Percentiles rank a stretch among this genome's conserved stretches.
Conservation (phyloP, 129 eudicot genomes). For the Mikania micrantha region DNA sequence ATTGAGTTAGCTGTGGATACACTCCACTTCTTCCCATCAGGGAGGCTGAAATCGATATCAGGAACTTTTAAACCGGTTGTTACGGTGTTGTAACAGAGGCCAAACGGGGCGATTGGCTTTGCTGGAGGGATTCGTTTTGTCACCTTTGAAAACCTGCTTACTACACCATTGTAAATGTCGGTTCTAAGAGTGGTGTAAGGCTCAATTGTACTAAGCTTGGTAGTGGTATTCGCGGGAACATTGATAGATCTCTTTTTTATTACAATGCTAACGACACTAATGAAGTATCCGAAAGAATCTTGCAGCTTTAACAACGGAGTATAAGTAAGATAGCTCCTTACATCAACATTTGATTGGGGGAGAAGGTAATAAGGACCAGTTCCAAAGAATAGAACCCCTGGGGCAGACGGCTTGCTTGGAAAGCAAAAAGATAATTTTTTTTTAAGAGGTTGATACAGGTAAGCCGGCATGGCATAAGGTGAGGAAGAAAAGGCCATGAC, state of each 20-base stretch:
- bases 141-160: constrained; percentile 4
- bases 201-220: constrained; percentile 27
- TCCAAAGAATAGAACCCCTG: too few species aligned
- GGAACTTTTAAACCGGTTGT: constrained; percentile 17
- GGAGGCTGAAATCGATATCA: constrained; percentile 19
- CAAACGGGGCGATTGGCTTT: too few species aligned
- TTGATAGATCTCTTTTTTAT: too few species aligned
- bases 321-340: too few species aligned
- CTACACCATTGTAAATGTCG: constrained; percentile 13
- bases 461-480: constrained; percentile 23
- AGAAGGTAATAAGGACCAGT: too few species aligned
- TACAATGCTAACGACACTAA: too few species aligned
- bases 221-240: neutral
- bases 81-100: neutral
- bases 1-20: constrained; percentile 11
- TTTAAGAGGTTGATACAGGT: constrained; percentile 12
- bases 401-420: constrained; percentile 20
- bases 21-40: constrained; percentile 17
- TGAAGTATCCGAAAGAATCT: too few species aligned
- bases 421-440: constrained; percentile 30
- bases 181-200: constrained; percentile 27
- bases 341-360: too few species aligned
- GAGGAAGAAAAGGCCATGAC: constrained; percentile 29
- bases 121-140: neutral
- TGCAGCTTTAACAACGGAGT: too few species aligned